Evolutionary conservation across 805 yeast genomes (phyloP).

Genomic region (Metschnikowia similis): DNA sequence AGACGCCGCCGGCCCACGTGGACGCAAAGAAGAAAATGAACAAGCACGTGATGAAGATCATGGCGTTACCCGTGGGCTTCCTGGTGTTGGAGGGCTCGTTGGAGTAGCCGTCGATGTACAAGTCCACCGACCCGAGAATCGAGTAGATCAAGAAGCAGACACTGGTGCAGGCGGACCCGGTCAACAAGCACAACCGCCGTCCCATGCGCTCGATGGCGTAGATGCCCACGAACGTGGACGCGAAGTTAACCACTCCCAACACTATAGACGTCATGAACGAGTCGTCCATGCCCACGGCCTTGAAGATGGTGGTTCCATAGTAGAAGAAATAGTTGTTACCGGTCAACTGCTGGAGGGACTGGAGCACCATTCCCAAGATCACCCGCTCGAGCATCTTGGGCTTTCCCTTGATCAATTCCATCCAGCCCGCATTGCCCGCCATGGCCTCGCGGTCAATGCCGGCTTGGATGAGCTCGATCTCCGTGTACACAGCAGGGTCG

Average conservation of each 20-base stretch:
- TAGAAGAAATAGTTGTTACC: slow-evolving; percentile 64
- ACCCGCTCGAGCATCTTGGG: slow-evolving; percentile 59
- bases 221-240: slow-evolving; percentile 52
- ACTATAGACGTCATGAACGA: slow-evolving; percentile 55
- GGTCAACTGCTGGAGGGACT: slow-evolving; percentile 58
- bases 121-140: slow-evolving; percentile 51
- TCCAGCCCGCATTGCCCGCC: slow-evolving; percentile 66
- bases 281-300: slow-evolving; percentile 46
- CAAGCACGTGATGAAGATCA: slow-evolving; percentile 63
- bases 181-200: slow-evolving; percentile 46
- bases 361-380: slow-evolving; percentile 53
- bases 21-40: slow-evolving; percentile 66
- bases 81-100: slow-evolving; percentile 21
- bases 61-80: slow-evolving; percentile 53
- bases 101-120: slow-evolving; percentile 35
- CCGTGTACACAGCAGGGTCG: slow-evolving; percentile 50
- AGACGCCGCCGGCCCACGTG: slow-evolving; percentile 74
- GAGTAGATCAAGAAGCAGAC: slow-evolving; percentile 58
- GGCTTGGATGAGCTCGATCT: slow-evolving; percentile 51
- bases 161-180: slow-evolving; percentile 52
- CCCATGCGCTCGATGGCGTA: slow-evolving; percentile 50
- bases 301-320: slow-evolving; percentile 55
- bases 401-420: slow-evolving; percentile 56
- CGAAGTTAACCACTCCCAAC: slow-evolving; percentile 52
- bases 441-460: slow-evolving; percentile 57